Evolutionary conservation across 2,329 filamentous ascomycete genomes (phyloP), one percentile per base, ranked within the genome.

Genomic region (Penicillium sp.): DNA sequence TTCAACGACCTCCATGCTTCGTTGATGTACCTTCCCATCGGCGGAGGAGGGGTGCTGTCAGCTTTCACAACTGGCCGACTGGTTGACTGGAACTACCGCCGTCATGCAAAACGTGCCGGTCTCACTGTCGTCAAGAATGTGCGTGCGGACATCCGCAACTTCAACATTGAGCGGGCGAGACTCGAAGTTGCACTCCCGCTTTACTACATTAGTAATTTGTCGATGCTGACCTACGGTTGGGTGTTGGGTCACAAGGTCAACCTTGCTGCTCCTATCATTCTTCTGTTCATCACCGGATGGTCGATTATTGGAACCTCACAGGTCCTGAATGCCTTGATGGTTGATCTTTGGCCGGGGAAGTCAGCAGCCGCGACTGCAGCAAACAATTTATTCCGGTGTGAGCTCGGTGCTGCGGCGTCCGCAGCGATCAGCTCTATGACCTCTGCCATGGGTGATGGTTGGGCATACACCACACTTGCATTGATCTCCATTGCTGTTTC

Each of bases 81-180:
- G 8, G 80, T 90, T 35, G 88, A 90, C 71, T 87, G 84, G 80
- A 91, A 93, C 72, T 94, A 89, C 71, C 81, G 85, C 7, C 83
- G 88, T 40, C 82, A 86, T 47, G 89, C 89, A 1, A 80, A 77
- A 49, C 80, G 81, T 33, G 77, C 87, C 17, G 86, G 86, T 6
- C 78, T 91, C 57, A 75, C 78, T 2, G 82, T 91, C 58, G 82
- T 85, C 51, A 80, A 79, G 82, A 62, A 70, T 83, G 33, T 50
- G 5, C 56, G 58, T 17, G 42, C 59, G 6, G 62, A 65, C 15
- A 56, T 65, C 8, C 68, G 68, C 21, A 67, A 78, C 50, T 84
- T 84, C 55, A 81, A 82, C 0, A 78, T 85, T 43, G 83, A 78
- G 49, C 68, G 61, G 21, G 75, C 70, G 0, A 64, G 76, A 19